Evolutionary conservation across 1,284 basidiomycete species (phyloP).

Genomic region (Cutaneotrichosporon sp.): DNA sequence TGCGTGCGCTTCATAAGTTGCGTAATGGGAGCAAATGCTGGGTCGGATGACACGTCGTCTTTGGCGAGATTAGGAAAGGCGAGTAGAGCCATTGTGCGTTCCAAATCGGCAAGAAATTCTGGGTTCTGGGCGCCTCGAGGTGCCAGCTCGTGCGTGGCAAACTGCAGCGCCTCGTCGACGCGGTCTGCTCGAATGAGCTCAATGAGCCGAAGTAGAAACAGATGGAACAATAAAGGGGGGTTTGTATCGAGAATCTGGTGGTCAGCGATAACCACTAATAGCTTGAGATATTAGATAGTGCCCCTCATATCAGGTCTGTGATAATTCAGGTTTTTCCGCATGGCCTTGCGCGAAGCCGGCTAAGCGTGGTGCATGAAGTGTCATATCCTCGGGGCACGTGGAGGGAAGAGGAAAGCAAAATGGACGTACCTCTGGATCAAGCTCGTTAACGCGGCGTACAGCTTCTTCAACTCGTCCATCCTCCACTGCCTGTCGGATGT

Average conservation of each 20-base stretch:
- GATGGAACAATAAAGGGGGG: slow-evolving; percentile 79
- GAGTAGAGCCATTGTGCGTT: slow-evolving; percentile 89
- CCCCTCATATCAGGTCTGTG: slow-evolving; percentile 52
- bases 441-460: slow-evolving; percentile 85
- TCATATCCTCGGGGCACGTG: slow-evolving; percentile 62
- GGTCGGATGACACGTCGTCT: slow-evolving; percentile 35
- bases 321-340: slow-evolving; percentile 45
- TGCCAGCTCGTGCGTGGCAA: slow-evolving; percentile 89
- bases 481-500: slow-evolving; percentile 87
- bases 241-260: slow-evolving; percentile 88
- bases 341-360: slow-evolving; percentile 52
- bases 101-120: slow-evolving; percentile 84
- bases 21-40: slow-evolving; percentile 40
- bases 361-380: slow-evolving; percentile 99
- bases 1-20: slow-evolving; percentile 73
- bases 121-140: slow-evolving; percentile 92
- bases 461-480: slow-evolving; percentile 92
- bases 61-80: slow-evolving; percentile 66
- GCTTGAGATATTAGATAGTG: too few species aligned
- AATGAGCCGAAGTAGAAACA: slow-evolving; percentile 90
- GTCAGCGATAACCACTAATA: too few species aligned
- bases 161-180: slow-evolving; percentile 73
- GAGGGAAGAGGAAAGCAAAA: slow-evolving; percentile 14
- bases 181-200: slow-evolving; percentile 83
- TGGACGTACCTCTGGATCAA: slow-evolving; percentile 87